Conservation (phyloP, 2,329 filamentous ascomycete species). For the Pyrenophora teres region DNA sequence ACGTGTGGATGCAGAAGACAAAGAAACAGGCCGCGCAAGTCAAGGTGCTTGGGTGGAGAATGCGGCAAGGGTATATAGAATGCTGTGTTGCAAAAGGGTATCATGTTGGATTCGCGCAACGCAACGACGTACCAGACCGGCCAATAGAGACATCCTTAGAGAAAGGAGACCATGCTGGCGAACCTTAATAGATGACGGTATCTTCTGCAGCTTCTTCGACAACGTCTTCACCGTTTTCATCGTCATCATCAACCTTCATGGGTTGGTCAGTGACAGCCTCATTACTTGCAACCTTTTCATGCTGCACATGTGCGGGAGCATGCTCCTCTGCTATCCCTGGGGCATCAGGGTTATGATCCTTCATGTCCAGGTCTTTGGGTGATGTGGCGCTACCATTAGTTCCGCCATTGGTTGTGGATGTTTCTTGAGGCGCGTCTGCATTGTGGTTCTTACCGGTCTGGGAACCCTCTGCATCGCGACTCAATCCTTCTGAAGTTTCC, state of each 20-base stretch:
- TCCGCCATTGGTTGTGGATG: conserved; percentile 28
- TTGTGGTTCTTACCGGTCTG: conserved; percentile 32
- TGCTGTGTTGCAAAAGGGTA: neutral
- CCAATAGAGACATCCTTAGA: neutral
- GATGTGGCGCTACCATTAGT: conserved; percentile 29
- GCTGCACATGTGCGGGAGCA: conserved; percentile 25
- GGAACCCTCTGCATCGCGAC: conserved; percentile 21
- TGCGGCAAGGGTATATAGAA: no score
- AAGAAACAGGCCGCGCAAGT: no score
- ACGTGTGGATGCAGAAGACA: no score
- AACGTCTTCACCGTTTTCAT: conserved; percentile 76
- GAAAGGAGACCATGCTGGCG: conserved; percentile 3
- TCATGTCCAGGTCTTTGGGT: conserved; percentile 32
- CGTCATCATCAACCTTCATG: conserved; percentile 61
- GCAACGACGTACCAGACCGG: neutral
- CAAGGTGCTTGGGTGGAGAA: no score
- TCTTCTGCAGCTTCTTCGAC: conserved; percentile 82
- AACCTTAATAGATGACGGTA: conserved; percentile 79
- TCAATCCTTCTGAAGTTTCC: conserved; percentile 17
- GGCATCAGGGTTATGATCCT: conserved; percentile 29
- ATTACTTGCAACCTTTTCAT: conserved; percentile 21
- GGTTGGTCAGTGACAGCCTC: conserved; percentile 41
- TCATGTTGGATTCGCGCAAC: neutral
- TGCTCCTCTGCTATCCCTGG: conserved; percentile 20
- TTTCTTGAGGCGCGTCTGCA: conserved; percentile 26